Percentiles rank a stretch among this genome's conserved stretches.
phyloP scores from a whole-genome alignment of 768 basidiomycete species.

The Crepidotus variabilis region DNA sequence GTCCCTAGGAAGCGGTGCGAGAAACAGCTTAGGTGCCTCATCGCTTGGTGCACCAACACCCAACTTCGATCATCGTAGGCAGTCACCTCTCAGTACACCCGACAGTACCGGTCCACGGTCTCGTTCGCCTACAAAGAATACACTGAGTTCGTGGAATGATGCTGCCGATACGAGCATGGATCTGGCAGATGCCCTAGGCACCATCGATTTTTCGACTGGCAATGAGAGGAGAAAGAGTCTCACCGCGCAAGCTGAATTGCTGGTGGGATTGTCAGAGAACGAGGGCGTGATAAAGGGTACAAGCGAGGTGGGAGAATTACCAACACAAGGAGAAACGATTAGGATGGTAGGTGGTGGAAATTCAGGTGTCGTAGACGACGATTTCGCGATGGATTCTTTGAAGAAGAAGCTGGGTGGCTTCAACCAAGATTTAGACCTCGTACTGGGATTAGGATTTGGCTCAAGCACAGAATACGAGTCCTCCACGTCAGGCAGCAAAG shows the following conservation, averaged over 20 bases:
- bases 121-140: conserved; percentile 36
- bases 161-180: conserved; percentile 23
- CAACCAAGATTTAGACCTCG: neutral
- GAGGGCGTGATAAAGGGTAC: conserved; percentile 6
- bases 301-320: conserved; percentile 20
- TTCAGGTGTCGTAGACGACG: neutral
- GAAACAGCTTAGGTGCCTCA: conserved; percentile 22
- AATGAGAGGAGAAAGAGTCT: conserved; percentile 32
- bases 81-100: neutral
- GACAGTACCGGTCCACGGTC: neutral
- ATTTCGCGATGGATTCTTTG: neutral
- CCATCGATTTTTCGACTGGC: conserved; percentile 9
- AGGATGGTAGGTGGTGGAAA: conserved; percentile 15
- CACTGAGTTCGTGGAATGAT: conserved; percentile 25
- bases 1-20: conserved; percentile 9
- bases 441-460: too few species aligned
- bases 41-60: neutral
- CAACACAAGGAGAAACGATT: conserved; percentile 29
- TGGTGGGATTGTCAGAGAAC: conserved; percentile 19
- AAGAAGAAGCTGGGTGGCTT: neutral
- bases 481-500: too few species aligned
- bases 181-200: neutral
- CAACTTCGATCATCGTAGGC: too few species aligned
- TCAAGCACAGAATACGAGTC: too few species aligned
- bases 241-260: conserved; percentile 26